Evolutionary conservation across 192 early-diverging fungal genomes (phyloP).

Genomic region (Diversispora eburnea): DNA sequence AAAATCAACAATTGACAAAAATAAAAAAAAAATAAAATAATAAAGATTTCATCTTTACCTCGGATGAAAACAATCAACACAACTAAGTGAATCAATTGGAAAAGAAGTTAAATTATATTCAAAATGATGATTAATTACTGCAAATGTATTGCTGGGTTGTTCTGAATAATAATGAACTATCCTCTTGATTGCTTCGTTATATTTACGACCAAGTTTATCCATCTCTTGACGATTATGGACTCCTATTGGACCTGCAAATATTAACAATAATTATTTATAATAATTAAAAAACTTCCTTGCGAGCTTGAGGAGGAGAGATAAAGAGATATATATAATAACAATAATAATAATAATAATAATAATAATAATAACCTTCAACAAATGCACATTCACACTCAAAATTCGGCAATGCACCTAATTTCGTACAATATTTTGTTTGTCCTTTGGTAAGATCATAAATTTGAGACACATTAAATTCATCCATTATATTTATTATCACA

Average conservation of each 20-base stretch:
- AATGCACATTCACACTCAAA: constrained; percentile 22
- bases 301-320: constrained; percentile 32
- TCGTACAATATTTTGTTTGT: constrained; percentile 21
- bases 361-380: constrained; percentile 8
- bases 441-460: constrained; percentile 28
- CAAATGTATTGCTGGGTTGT: constrained; percentile 37
- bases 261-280: no score
- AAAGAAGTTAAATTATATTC: constrained; percentile 37
- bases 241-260: constrained; percentile 31
- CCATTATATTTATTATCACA: constrained; percentile 46
- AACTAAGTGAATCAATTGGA: constrained; percentile 43
- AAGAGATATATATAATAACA: constrained; percentile 34
- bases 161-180: constrained; percentile 37
- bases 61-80: constrained; percentile 63
- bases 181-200: constrained; percentile 42
- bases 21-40: no score
- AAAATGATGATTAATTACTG: constrained; percentile 47
- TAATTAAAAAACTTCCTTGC: constrained; percentile 18
- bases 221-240: constrained; percentile 39
- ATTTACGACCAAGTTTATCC: constrained; percentile 38
- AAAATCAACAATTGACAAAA: constrained; percentile 27
- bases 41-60: constrained; percentile 30
- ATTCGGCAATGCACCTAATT: constrained; percentile 10
- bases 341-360: constrained; percentile 31
- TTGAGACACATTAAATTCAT: constrained; percentile 36